A percentile compares a stretch with the other conserved stretches of the same genome.
phyloP scores from a whole-genome alignment of 2,329 filamentous ascomycete genomes.

The Phaeosphaeria sp. region DNA sequence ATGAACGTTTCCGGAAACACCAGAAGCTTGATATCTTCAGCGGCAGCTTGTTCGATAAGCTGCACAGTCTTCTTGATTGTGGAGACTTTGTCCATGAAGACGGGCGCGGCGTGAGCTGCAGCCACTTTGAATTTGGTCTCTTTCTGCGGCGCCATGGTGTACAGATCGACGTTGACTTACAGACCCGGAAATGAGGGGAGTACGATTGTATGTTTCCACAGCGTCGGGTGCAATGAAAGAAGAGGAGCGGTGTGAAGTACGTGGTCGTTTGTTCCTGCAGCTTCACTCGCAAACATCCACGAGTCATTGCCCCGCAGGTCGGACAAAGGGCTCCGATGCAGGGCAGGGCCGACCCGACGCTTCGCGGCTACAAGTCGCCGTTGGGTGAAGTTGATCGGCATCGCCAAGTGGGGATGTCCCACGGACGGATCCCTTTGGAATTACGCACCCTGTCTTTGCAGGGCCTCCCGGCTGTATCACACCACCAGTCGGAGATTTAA shows the following conservation, averaged over 20 bases:
- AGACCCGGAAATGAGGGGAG: background rate
- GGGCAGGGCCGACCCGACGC: background rate
- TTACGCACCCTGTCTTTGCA: background rate
- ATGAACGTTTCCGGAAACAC: conserved; percentile 48
- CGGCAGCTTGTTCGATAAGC: conserved; percentile 43
- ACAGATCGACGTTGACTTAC: background rate
- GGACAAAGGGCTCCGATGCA: background rate
- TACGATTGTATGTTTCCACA: background rate
- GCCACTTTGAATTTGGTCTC: conserved; percentile 43
- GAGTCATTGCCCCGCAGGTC: background rate
- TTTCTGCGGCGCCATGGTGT: conserved; percentile 23
- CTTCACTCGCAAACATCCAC: background rate
- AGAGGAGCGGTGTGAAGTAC: background rate
- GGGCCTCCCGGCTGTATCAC: background rate
- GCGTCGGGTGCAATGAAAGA: background rate
- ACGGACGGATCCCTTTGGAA: background rate
- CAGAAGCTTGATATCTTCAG: conserved; percentile 38
- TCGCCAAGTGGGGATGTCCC: background rate
- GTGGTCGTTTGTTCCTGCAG: background rate
- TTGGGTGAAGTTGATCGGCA: background rate
- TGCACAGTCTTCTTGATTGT: conserved; percentile 41
- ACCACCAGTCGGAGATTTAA: background rate
- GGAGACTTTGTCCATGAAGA: conserved; percentile 47
- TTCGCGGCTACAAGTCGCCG: background rate
- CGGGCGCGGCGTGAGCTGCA: conserved; percentile 46